Conservation (phyloP, 2,329 filamentous ascomycete genomes). For the Paracoccidioides lutzii region DNA sequence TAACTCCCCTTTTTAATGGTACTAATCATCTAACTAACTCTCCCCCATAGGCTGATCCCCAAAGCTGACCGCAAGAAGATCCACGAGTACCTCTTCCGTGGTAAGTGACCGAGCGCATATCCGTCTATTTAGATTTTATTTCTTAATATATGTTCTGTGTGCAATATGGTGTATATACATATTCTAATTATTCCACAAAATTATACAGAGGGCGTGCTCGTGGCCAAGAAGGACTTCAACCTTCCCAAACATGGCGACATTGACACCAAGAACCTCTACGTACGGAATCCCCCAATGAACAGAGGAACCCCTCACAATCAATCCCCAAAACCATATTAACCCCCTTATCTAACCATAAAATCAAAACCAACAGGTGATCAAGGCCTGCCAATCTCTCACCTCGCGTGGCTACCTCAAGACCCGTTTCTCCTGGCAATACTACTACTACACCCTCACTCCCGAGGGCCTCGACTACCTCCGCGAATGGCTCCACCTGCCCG, state of each 20-base stretch:
- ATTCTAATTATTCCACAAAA: constrained; percentile 5
- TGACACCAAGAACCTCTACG: constrained; percentile 98
- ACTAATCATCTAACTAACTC: constrained; percentile 5
- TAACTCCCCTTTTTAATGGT: constrained; percentile 1
- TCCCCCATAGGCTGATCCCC: constrained; percentile 71
- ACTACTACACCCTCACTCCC: constrained; percentile 99
- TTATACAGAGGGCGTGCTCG: constrained; percentile 60
- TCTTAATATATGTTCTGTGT: background rate
- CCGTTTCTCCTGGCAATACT: constrained; percentile 99
- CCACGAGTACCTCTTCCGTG: constrained; percentile 98
- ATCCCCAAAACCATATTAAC: background rate
- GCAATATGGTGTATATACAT: background rate
- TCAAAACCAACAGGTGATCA: constrained; percentile 54
- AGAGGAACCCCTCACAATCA: background rate
- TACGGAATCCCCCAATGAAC: constrained; percentile 23
- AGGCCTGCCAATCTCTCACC: constrained; percentile 95
- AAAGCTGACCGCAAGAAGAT: constrained; percentile 99
- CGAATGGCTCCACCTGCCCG: constrained; percentile 99
- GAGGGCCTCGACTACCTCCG: constrained; percentile 99
- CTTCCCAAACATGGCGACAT: constrained; percentile 94
- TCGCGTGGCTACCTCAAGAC: constrained; percentile 99
- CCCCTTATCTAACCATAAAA: constrained; percentile 5
- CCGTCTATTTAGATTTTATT: background rate
- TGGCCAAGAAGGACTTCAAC: constrained; percentile 99
- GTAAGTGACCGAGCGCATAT: constrained; percentile 35